A percentile compares a stretch with the other conserved stretches of the same genome.
Evolutionary conservation across 441 rosid species (phyloP).

Genomic region (Euphorbia celastroides): DNA sequence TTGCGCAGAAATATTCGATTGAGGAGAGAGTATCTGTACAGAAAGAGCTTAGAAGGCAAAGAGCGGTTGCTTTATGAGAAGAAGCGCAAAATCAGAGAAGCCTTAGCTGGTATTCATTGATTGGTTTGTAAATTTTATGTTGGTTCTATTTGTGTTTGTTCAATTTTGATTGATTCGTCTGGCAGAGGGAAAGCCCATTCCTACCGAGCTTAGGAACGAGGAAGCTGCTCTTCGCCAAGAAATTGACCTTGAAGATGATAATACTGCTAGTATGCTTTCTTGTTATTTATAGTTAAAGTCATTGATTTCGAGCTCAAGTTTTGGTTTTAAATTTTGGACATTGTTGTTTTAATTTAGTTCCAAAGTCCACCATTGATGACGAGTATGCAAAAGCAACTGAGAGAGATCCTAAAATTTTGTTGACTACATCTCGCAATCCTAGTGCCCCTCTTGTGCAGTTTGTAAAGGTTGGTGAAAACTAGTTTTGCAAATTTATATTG

Average conservation of each 20-base stretch:
- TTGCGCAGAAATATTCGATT: constrained; percentile 62
- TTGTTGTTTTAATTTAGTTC: constrained; percentile 40
- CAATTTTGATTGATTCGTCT: neutral
- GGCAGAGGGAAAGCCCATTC: constrained; percentile 77
- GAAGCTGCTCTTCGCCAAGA: constrained; percentile 73
- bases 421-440: constrained; percentile 84
- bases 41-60: constrained; percentile 89
- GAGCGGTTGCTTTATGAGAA: constrained; percentile 70
- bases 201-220: constrained; percentile 84
- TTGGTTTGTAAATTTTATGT: constrained; percentile 17
- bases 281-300: neutral
- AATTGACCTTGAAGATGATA: constrained; percentile 76
- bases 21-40: constrained; percentile 71
- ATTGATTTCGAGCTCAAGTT: neutral
- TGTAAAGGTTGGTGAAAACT: constrained; percentile 44
- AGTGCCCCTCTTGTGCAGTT: constrained; percentile 79
- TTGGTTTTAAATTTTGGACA: neutral
- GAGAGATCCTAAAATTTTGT: constrained; percentile 70
- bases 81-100: constrained; percentile 81
- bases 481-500: neutral
- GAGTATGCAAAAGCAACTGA: constrained; percentile 77
- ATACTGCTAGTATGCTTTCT: constrained; percentile 39
- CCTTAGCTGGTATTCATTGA: constrained; percentile 32
- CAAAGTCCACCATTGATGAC: constrained; percentile 75
- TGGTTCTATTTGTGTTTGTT: neutral